Base-by-base conservation (phyloP, 2,329 filamentous ascomycete genomes). In the Pyricularia sp. region DNA sequence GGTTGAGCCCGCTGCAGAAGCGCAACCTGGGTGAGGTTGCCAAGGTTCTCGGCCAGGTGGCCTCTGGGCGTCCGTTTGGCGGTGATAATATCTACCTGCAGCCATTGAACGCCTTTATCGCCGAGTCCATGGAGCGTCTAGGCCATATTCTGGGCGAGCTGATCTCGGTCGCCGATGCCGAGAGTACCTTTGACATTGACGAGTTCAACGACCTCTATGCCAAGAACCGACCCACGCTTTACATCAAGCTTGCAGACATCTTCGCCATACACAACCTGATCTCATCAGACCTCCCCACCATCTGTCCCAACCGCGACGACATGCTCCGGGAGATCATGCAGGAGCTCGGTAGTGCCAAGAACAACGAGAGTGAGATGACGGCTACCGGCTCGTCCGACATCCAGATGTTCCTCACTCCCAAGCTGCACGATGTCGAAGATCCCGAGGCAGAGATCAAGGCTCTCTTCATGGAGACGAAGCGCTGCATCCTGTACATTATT, bases 171-270 rank as follows among this genome's bases (percentile, higher is more conserved):
- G 89, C 91, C 17, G 90, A 95, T 74, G 92, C 93, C 0, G 95
- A 99, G 79, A 86, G 88, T 68, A 95, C 95, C 28, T 99, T 98
- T 76, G 94, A 98, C 78, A 97, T 99, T 77, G 95, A 99, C 77
- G 95, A 98, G 78, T 99, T 95, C 86, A 98, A 97, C 77, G 95
- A 99, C 76, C 85, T 99, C 7, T 98, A 98, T 77, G 92, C 94
- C 69, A 94, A 96, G 78, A 95, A 93, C 72, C 97, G 97, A 79
- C 95, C 95, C 7, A 98, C 94, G 0, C 84, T 99, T n/a, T 99
- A 98, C 82, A 97, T 99, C 83, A 99, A 99, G 81, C 94, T 99
- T 87, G 88, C 92, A 20, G 95, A 99, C 77, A 94, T 99, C 69
- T 98, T 99, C 78, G 92, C 94, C 66, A 94, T 99, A 70, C 96